Evolutionary conservation across 2,329 filamentous ascomycete species (phyloP), one percentile per base, ranked within the genome.

Genomic region (Lecanicillium sp.): DNA sequence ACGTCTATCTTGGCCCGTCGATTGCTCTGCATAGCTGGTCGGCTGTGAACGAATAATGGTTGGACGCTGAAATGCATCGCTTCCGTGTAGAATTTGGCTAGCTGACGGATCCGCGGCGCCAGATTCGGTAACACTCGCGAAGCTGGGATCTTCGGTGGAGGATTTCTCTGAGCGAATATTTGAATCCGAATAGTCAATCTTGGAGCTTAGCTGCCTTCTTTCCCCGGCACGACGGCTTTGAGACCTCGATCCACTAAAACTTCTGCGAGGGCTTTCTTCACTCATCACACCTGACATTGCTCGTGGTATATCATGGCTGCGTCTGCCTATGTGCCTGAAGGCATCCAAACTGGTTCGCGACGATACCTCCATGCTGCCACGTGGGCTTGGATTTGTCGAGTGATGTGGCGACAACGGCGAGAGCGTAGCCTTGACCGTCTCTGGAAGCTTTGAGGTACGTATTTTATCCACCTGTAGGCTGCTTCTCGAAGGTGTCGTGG

Each of bases 41-140:
- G 46, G 50, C 1, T 68, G 66, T 8, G 40, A 27, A 11, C 64
- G 63, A 12, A 62, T 66, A 48, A 87, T 74, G 1, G 80, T 82
- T 17, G 87, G 87, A 18, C 80, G 81, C 48, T 84, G 80, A 52
- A 98, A 97, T 8, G 96, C 84, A 49, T 92, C 87, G 49, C 88
- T 96, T 25, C 85, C 79, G 38, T 78, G 76, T 8, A 98, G 65
- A 28, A 97, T 96, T 59, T 95, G 88, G 56, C 90, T 97, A 3
- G 86, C 90, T 4, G 89, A 94, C 34, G 83, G 81, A 42, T 89
- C 86, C 30, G 89, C 84, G 39, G 74, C 77, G 1, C 78, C 80
- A 4, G 84, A 85, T 4, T 79, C 70, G 2, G 82, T 70, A 22
- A 81, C 66, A 3, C 79, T 86, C 1, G 84, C 89, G 40, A 84